These are phyloP conservation scores for Cytospora paraplurivora DNA, from an alignment of 2,329 filamentous ascomycete species.

Conservation along the genomic window DNA sequence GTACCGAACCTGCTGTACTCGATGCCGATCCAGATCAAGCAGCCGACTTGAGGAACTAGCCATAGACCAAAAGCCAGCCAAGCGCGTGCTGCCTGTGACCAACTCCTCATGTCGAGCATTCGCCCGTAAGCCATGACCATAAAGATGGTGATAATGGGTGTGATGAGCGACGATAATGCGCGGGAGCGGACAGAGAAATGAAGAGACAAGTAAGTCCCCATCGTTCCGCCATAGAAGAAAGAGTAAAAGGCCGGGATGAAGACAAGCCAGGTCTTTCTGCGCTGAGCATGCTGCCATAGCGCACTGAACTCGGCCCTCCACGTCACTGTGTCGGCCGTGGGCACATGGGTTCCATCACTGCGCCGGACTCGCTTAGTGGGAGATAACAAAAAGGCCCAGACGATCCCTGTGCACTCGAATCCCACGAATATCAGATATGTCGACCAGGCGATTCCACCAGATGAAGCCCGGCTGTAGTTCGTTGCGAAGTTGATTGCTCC, in stretches of 20 bases:
- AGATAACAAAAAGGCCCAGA: conserved; percentile 37
- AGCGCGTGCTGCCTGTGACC: conserved; percentile 35
- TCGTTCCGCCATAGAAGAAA: conserved; percentile 43
- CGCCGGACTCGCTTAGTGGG: conserved; percentile 34
- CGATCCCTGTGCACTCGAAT: conserved; percentile 35
- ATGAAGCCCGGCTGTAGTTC: conserved; percentile 30
- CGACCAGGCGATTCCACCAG: conserved; percentile 36
- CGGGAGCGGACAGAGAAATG: conserved; percentile 40
- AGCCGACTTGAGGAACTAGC: conserved; percentile 35
- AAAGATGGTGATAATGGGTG: conserved; percentile 36
- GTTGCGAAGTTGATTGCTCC: conserved; percentile 40
- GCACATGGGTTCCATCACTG: conserved; percentile 33
- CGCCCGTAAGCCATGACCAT: conserved; percentile 31
- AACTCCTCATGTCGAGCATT: conserved; percentile 30
- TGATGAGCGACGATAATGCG: conserved; percentile 35
- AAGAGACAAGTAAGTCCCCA: conserved; percentile 40
- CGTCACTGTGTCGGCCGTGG: conserved; percentile 28
- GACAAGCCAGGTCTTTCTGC: conserved; percentile 38
- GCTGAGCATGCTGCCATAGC: conserved; percentile 31
- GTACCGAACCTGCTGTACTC: conserved; percentile 25
- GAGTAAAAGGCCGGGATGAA: conserved; percentile 41
- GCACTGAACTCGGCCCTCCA: conserved; percentile 33
- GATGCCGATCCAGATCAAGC: conserved; percentile 38
- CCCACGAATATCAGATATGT: conserved; percentile 38
- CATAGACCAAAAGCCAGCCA: conserved; percentile 36